These are phyloP conservation scores for Ustilago vetiveriae DNA, from an alignment of 1,284 basidiomycete species.

Conservation along the genomic window DNA sequence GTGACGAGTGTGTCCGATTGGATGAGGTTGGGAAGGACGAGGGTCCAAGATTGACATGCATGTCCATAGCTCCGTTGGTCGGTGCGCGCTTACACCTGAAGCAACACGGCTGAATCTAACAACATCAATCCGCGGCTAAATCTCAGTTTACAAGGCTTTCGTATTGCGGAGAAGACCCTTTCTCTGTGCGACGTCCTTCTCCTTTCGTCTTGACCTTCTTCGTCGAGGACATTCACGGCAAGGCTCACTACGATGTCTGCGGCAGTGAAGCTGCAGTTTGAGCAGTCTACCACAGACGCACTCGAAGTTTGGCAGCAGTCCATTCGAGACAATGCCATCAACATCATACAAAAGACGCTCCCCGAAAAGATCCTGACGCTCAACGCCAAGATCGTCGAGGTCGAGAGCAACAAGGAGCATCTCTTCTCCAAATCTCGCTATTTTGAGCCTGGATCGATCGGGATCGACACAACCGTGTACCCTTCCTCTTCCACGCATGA, in stretches of 20 bases:
- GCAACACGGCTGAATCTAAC: neutral
- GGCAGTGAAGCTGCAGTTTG: conserved; percentile 41
- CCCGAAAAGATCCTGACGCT: conserved; percentile 46
- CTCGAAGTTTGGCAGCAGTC: conserved; percentile 44
- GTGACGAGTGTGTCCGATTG: neutral
- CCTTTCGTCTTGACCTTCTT: neutral
- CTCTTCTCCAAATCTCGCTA: conserved; percentile 35
- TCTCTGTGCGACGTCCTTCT: too few species aligned
- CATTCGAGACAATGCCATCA: conserved; percentile 33
- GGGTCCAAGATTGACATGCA: neutral
- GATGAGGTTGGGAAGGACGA: neutral
- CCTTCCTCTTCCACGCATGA: conserved; percentile 6
- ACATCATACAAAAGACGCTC: conserved; percentile 41
- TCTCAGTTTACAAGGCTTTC: too few species aligned
- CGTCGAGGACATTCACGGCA: too few species aligned
- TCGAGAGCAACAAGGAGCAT: conserved; percentile 23
- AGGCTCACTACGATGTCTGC: too few species aligned
- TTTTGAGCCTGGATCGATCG: conserved; percentile 22
- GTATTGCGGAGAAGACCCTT: too few species aligned
- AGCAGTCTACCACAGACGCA: conserved; percentile 27
- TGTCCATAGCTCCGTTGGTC: neutral
- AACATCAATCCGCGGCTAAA: neutral
- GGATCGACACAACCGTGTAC: conserved; percentile 23
- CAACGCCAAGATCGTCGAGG: conserved; percentile 30
- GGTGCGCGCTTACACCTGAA: neutral